These are phyloP conservation scores for Hyphopichia khmerensis DNA, from an alignment of 1,139 yeast genomes.

Conservation along the genomic window DNA sequence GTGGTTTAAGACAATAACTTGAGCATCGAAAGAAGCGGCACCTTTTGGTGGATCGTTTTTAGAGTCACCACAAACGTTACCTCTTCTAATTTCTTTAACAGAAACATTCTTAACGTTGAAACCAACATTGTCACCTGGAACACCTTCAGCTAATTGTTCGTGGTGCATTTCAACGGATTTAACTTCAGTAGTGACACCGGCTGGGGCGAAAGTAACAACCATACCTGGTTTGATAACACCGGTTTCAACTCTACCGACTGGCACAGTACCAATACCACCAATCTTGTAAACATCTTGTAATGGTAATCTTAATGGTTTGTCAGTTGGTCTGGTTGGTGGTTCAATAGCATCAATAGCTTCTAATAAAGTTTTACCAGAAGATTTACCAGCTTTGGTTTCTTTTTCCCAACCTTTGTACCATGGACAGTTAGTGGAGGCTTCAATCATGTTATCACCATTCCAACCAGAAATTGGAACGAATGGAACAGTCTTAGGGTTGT, in stretches of 20 bases:
- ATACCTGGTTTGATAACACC: conserved; percentile 91
- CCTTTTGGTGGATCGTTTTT: conserved; percentile 92
- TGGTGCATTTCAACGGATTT: conserved; percentile 94
- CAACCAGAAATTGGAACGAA: conserved; percentile 92
- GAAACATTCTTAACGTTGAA: conserved; percentile 95
- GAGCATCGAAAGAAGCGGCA: conserved; percentile 82
- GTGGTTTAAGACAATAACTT: conserved; percentile 88
- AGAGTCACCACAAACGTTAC: conserved; percentile 95
- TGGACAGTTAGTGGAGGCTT: conserved; percentile 76
- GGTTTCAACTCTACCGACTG: conserved; percentile 94
- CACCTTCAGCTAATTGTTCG: conserved; percentile 82
- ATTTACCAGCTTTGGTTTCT: conserved; percentile 79
- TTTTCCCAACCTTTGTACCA: conserved; percentile 93
- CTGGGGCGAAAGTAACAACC: conserved; percentile 89
- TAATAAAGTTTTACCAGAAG: conserved; percentile 82
- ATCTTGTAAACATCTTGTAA: conserved; percentile 92
- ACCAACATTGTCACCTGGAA: conserved; percentile 94
- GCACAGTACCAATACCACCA: conserved; percentile 93
- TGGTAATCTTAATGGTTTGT: conserved; percentile 90
- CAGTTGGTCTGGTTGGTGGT: conserved; percentile 83
- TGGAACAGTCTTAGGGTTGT: conserved; percentile 89
- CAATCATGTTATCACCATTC: conserved; percentile 95
- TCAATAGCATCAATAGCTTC: conserved; percentile 87
- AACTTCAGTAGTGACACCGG: conserved; percentile 91
- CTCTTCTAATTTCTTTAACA: conserved; percentile 92